Conservation (phyloP, 306 rosid species). For the Begonia fuchsioides region DNA sequence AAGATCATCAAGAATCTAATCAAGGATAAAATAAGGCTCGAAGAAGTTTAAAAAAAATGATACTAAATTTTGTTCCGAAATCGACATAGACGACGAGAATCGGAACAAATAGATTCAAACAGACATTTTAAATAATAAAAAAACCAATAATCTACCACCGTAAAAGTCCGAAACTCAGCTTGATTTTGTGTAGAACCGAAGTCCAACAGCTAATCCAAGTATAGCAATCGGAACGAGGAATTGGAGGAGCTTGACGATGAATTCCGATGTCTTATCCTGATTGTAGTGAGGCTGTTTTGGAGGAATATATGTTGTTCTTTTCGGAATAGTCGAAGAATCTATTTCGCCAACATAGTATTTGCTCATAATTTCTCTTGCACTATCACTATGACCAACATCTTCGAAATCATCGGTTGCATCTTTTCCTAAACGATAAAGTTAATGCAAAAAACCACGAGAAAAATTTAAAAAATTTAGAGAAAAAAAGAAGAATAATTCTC, state of each 20-base stretch:
- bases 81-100: too few species aligned
- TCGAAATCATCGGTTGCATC: conserved; percentile 55
- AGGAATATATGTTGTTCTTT: conserved; percentile 14
- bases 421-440: conserved; percentile 17
- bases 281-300: conserved; percentile 39
- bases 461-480: background rate
- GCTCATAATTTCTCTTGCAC: conserved; percentile 34
- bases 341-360: conserved; percentile 29
- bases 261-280: conserved; percentile 40
- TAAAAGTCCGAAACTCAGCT: conserved; percentile 6
- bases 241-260: conserved; percentile 39
- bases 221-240: conserved; percentile 38
- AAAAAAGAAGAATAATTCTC: background rate
- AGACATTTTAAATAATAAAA: too few species aligned
- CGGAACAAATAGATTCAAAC: too few species aligned
- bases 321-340: conserved; percentile 27
- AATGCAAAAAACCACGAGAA: background rate
- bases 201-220: conserved; percentile 30
- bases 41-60: too few species aligned
- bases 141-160: background rate
- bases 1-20: too few species aligned
- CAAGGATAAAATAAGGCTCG: too few species aligned
- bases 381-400: conserved; percentile 37
- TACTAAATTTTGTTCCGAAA: too few species aligned
- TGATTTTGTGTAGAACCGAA: conserved; percentile 33